Evolutionary conservation across 2,329 filamentous ascomycete genomes (phyloP), one percentile per base, ranked within the genome.

Genomic region (Pseudogymnoascus sp.): DNA sequence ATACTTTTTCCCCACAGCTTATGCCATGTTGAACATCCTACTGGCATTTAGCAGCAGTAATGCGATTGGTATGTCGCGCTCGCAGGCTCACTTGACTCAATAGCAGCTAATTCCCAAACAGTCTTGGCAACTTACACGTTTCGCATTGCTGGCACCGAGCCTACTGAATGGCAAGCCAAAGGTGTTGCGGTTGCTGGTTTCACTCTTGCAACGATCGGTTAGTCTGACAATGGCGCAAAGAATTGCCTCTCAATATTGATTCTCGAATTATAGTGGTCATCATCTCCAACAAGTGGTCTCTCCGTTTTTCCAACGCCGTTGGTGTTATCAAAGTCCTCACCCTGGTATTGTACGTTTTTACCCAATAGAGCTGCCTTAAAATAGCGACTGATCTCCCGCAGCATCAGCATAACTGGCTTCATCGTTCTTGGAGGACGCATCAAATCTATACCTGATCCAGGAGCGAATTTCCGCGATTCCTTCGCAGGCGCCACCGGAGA

Each of bases 1-100:
- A 63, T 87, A 84, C 69, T 79, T 89, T 65, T 83, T 89, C 60
- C 85, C 86, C 0, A 83, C 83, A 0, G 78, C 84, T 0, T 89
- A 87, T 70, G 87, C 87, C 0, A 80, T 87, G 2, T 83, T 87
- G 69, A 80, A 81, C 0, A 83, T 89, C 1, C 71, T 87, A 1
- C 74, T 89, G 3, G 87, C 86, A 0, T 89, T 89, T 67, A 84
- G 82, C 66, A 87, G 84, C 67, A 83, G 84, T 42, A 89, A 89
- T 71, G 80, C 85, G 0, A 82, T 89, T 79, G 71, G 70, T 72
- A 62, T 50, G 63, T 28, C 13, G 5, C 35, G 26, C 31, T 28
- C 15, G 6, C 4, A 21, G 35, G 36, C 23, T 28, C 23, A 33
- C 19, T 28, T 61, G 19, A 19, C 23, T 23, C 7, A 21, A 61